A percentile compares a stretch with the other conserved stretches of the same genome.
phyloP scores from a whole-genome alignment of 2,329 filamentous ascomycete species.

The Talaromyces albobiverticillius region DNA sequence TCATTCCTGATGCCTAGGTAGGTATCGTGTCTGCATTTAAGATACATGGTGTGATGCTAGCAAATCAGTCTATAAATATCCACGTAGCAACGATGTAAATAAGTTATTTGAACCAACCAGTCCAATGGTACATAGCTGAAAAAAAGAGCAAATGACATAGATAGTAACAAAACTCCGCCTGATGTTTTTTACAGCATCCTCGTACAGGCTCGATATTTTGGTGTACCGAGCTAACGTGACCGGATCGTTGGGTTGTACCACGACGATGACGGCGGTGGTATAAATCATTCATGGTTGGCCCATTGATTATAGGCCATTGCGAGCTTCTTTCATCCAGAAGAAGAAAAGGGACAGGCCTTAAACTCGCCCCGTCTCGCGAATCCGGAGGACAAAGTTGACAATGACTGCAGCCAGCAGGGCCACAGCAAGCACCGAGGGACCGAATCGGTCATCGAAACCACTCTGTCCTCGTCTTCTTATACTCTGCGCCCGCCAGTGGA shows the following conservation, averaged over 20 bases:
- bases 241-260: background rate
- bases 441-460: constrained; percentile 94
- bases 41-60: background rate
- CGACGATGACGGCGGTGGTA: background rate
- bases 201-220: background rate
- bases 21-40: too few species aligned
- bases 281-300: background rate
- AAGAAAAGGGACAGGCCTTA: background rate
- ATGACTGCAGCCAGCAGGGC: constrained; percentile 85
- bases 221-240: background rate
- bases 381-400: constrained; percentile 86
- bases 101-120: background rate
- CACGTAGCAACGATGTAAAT: background rate
- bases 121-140: background rate
- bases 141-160: background rate
- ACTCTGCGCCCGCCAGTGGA: constrained; percentile 94
- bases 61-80: background rate
- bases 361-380: constrained; percentile 24
- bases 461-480: constrained; percentile 89
- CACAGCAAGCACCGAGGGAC: constrained; percentile 84
- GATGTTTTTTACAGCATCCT: background rate
- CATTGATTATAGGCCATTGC: background rate
- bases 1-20: too few species aligned
- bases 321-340: background rate
- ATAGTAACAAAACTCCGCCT: background rate